phyloP scores from a whole-genome alignment of 345 rosid genomes.

The Pistacia integerrima region DNA sequence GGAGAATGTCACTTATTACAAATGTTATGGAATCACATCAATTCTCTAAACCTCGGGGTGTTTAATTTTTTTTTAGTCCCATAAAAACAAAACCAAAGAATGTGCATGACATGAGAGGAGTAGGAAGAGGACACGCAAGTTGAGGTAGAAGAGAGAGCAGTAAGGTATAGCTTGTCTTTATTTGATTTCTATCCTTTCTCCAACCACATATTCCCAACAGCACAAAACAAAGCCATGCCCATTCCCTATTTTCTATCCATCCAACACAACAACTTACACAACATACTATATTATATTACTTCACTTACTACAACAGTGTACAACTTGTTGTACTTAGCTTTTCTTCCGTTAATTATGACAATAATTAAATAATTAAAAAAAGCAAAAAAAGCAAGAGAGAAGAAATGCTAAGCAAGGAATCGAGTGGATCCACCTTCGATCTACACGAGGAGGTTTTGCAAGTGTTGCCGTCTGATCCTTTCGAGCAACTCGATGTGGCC shows the following conservation, averaged over 20 bases:
- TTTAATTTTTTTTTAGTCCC: no score
- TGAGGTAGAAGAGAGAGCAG: neutral
- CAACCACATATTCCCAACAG: neutral
- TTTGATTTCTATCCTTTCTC: neutral
- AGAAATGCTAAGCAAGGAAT: constrained; percentile 44
- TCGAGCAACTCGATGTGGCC: constrained; percentile 93
- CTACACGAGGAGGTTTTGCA: constrained; percentile 76
- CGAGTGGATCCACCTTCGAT: constrained; percentile 53
- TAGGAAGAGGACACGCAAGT: neutral
- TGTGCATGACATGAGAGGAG: neutral
- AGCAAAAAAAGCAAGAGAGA: constrained; percentile 4
- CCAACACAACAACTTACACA: neutral
- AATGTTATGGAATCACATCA: no score
- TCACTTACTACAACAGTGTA: neutral
- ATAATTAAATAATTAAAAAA: neutral
- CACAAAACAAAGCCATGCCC: no score
- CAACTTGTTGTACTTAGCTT: neutral
- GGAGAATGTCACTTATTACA: no score
- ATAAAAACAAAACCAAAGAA: no score
- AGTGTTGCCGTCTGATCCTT: constrained; percentile 88
- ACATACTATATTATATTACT: neutral
- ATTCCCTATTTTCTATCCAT: no score
- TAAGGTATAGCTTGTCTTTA: neutral
- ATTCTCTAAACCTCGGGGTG: no score
- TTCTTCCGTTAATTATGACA: neutral